Base-by-base conservation (phyloP, 208 protist genomes). In the Trypanosoma brucei region DNA sequence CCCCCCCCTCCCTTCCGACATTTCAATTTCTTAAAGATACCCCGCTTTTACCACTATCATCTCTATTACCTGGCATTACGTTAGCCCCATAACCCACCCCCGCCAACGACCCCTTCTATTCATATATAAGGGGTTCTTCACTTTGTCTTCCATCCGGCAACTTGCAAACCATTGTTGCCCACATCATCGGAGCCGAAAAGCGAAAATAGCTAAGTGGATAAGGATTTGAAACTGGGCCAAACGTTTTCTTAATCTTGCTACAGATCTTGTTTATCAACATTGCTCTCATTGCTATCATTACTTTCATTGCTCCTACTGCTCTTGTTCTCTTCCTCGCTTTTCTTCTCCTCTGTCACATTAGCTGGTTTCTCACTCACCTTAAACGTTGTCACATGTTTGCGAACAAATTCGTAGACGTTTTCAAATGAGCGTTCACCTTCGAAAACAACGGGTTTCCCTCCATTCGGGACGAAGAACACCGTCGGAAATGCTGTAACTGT, bases 331-430 rank as follows among this genome's bases (percentile, higher is more conserved):
- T 22, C 30, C 14, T 68, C 46, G 11, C 30, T 34, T 33, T 59
- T 59, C 34, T 40, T 65, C 7, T 54, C 30, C 42, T 81, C 61
- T 45, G 62, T 44, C 46, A 35, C 39, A 11, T 54, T 57, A 30
- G 60, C n/a, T 22, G 22, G 22, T 22, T 22, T 22, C 22, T 22
- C 22, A 22, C 22, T 22, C 22, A 22, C 56, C 34, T 53, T 62
- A 36, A 71, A 68, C 13, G 55, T 39, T 31, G 68, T 62, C 30
- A 60, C 55, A 48, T 77, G 60, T 42, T 78, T 54, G 55, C 51
- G 70, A 35, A 96, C 61, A 59, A 80, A 79, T 62, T 95, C 89
- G 78, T 88, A 96, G 58, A 96, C 76, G 34, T 86, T 72, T 42
- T 63, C 44, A 44, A 76, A 83, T 6, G 72, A 67, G 9, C 73